phyloP scores from a whole-genome alignment of 1,284 basidiomycete species.

The Boletus semigastroideus region DNA sequence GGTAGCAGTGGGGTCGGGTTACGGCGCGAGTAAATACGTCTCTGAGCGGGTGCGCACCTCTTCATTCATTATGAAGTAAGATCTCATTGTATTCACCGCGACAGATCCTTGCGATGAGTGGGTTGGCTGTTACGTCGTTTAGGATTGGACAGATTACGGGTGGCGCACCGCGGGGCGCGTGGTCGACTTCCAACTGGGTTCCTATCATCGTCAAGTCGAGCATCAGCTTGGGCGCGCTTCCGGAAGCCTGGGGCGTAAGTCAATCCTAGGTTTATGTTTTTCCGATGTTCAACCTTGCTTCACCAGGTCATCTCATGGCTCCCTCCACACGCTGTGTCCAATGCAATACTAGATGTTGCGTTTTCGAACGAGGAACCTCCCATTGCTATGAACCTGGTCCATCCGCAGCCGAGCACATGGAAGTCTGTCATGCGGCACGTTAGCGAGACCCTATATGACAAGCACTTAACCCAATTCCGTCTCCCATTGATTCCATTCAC shows the following conservation, averaged over 20 bases:
- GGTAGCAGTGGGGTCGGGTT: neutral
- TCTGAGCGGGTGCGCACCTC: constrained; percentile 6
- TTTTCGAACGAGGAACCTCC: too few species aligned
- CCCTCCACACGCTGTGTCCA: too few species aligned
- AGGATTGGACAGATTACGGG: constrained; percentile 34
- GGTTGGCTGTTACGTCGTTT: constrained; percentile 27
- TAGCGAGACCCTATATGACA: constrained; percentile 8
- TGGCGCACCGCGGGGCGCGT: constrained; percentile 29
- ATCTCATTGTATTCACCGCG: neutral
- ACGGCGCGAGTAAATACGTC: constrained; percentile 11
- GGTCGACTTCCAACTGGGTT: constrained; percentile 36
- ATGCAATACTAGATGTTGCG: too few species aligned
- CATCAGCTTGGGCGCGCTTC: constrained; percentile 20
- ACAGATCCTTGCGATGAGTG: constrained; percentile 27
- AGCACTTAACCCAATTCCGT: neutral
- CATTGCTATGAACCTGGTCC: too few species aligned
- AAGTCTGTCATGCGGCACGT: constrained; percentile 14
- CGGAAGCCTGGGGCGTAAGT: constrained; percentile 7
- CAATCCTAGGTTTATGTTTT: constrained; percentile 1
- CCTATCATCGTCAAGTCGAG: constrained; percentile 34
- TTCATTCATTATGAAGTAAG: neutral
- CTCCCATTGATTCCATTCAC: constrained; percentile 13
- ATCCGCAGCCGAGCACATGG: constrained; percentile 19
- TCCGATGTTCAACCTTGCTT: constrained; percentile 21
- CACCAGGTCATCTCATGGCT: too few species aligned